Conservation (phyloP, 257 asterid species). For the Penstemon barbatus region DNA sequence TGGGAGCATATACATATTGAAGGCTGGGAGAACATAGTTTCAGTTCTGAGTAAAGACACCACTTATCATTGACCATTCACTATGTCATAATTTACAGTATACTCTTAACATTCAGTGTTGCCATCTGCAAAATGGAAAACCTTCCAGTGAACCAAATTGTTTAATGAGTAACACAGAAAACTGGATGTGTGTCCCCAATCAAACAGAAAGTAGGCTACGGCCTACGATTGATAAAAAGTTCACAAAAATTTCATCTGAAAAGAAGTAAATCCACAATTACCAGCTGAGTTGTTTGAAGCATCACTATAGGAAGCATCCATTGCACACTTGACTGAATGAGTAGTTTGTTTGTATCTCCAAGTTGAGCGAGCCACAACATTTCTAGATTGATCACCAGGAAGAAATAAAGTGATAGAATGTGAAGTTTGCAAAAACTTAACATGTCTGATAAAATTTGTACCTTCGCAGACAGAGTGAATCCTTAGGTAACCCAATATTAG, state of each 20-base stretch:
- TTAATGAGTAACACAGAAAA: background rate
- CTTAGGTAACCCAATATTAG: slow-evolving; percentile 37
- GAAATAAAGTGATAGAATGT: slow-evolving; percentile 16
- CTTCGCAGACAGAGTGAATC: slow-evolving; percentile 37
- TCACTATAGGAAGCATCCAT: slow-evolving; percentile 87
- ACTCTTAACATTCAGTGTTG: background rate
- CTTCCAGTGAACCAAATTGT: no score
- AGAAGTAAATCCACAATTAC: slow-evolving; percentile 36
- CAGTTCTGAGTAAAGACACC: background rate
- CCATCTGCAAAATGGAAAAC: background rate
- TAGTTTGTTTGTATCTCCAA: slow-evolving; percentile 40
- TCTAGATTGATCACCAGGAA: slow-evolving; percentile 34
- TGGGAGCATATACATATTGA: no score
- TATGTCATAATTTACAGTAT: background rate
- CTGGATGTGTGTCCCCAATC: background rate
- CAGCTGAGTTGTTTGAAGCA: slow-evolving; percentile 56
- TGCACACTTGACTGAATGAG: slow-evolving; percentile 57
- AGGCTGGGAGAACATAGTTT: background rate
- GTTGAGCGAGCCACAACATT: slow-evolving; percentile 43
- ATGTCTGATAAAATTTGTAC: slow-evolving; percentile 29
- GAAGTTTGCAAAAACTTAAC: slow-evolving; percentile 3
- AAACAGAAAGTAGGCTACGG: background rate
- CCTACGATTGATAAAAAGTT: background rate
- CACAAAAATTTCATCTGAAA: background rate
- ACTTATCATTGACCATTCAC: background rate